A percentile compares a stretch with the other conserved stretches of the same genome.
Conservation (phyloP, 1,284 basidiomycete species). For the Mrakiaceae sp. region DNA sequence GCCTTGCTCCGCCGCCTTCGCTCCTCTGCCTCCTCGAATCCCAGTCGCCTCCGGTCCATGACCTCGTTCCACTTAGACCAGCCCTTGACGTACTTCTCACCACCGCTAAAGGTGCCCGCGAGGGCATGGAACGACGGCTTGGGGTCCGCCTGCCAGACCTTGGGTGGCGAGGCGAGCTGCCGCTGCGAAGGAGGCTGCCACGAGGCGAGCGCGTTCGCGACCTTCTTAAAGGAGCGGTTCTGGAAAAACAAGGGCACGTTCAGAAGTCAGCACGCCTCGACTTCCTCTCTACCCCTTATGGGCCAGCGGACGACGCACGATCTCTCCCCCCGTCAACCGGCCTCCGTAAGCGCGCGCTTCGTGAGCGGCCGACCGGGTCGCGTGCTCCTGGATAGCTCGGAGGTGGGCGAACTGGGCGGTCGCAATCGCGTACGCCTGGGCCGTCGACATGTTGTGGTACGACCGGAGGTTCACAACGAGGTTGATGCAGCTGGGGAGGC, state of each 20-base stretch:
- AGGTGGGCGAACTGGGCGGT: conserved; percentile 78
- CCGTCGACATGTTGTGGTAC: conserved; percentile 52
- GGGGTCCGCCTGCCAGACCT: conserved; percentile 6
- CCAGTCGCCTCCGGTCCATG: no score
- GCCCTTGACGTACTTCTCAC: conserved; percentile 25
- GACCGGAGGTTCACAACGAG: conserved; percentile 70
- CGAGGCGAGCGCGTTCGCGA: conserved; percentile 24
- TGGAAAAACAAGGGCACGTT: conserved; percentile 9
- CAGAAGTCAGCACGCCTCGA: conserved; percentile 18
- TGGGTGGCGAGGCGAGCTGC: neutral
- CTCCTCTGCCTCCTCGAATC: no score
- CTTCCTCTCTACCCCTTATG: no score
- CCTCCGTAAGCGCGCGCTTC: conserved; percentile 73
- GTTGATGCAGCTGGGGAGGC: conserved; percentile 53
- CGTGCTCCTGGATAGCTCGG: conserved; percentile 70
- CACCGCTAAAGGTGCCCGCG: conserved; percentile 25
- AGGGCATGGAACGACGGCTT: neutral
- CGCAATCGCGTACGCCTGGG: conserved; percentile 66
- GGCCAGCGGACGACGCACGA: conserved; percentile 1
- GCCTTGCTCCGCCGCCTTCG: no score
- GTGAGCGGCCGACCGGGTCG: conserved; percentile 59
- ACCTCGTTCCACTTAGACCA: conserved; percentile 23
- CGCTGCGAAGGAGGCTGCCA: conserved; percentile 19
- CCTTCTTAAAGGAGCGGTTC: conserved; percentile 19
- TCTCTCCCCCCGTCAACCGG: conserved; percentile 1